phyloP scores from a whole-genome alignment of 2,329 filamentous ascomycete genomes.

The Diaporthe sp. region DNA sequence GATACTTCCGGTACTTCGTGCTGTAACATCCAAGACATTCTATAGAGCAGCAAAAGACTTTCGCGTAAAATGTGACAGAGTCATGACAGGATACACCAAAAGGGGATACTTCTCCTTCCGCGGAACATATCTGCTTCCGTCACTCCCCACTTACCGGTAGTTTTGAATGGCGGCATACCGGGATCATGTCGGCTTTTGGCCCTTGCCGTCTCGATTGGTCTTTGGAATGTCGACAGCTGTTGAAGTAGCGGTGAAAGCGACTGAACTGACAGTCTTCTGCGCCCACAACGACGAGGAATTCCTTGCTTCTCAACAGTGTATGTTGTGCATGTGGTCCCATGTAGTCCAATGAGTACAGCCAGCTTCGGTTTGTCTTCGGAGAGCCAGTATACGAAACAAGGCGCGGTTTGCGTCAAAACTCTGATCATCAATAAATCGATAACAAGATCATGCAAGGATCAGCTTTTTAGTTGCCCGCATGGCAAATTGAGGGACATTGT shows the following conservation, averaged over 20 bases:
- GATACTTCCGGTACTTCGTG: too few species aligned
- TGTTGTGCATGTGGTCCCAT: too few species aligned
- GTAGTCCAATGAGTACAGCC: too few species aligned
- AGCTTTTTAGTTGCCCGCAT: background rate
- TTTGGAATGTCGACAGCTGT: fast-evolving
- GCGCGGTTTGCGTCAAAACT: background rate
- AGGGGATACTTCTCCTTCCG: background rate
- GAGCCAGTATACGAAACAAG: too few species aligned
- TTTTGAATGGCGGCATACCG: background rate
- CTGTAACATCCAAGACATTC: background rate
- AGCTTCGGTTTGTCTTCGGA: background rate
- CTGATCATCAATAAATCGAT: background rate
- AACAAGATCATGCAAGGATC: background rate
- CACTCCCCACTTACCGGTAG: background rate
- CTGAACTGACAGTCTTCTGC: too few species aligned
- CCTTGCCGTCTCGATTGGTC: background rate
- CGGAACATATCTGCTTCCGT: background rate
- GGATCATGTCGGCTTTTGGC: background rate
- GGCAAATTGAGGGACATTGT: background rate
- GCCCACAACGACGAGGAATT: too few species aligned
- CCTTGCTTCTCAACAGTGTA: too few species aligned
- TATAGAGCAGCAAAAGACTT: background rate
- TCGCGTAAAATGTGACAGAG: background rate
- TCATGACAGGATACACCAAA: background rate
- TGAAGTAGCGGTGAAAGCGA: background rate